These are phyloP conservation scores for Prunella vulgaris DNA, from an alignment of 257 asterid species.

Conservation along the genomic window DNA sequence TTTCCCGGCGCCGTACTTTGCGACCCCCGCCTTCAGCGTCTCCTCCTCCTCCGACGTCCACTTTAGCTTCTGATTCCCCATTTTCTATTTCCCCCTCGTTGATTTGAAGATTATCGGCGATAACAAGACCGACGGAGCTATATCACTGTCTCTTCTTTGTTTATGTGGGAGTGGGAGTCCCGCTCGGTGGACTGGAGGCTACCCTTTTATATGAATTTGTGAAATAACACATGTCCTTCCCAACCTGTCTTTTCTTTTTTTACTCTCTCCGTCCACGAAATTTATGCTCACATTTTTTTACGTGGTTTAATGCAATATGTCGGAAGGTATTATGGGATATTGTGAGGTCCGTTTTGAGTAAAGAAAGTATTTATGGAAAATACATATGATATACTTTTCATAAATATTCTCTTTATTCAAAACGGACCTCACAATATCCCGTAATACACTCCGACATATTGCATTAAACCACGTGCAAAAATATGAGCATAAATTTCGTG, in stretches of 20 bases:
- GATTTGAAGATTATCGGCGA: not conserved
- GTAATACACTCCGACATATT: too few relatives aligned
- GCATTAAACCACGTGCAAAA: too few relatives aligned
- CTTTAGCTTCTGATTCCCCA: constrained; percentile 59
- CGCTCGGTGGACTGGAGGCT: constrained; percentile 14
- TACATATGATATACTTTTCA: too few relatives aligned
- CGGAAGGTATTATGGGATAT: too few relatives aligned
- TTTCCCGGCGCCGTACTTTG: constrained; percentile 52
- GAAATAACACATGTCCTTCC: constrained; percentile 6
- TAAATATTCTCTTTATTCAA: too few relatives aligned
- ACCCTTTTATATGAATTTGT: not conserved
- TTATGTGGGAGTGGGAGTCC: not conserved
- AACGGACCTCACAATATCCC: too few relatives aligned
- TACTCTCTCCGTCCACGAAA: too few relatives aligned
- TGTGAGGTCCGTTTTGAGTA: too few relatives aligned
- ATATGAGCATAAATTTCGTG: too few relatives aligned
- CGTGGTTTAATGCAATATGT: too few relatives aligned
- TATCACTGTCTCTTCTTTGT: not conserved
- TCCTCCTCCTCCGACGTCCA: constrained; percentile 60
- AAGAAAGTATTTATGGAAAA: too few relatives aligned
- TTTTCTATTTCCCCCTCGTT: constrained; percentile 14
- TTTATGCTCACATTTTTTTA: too few relatives aligned
- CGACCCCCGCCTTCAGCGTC: constrained; percentile 53
- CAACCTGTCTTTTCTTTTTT: not conserved
- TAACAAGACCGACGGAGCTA: not conserved